These are phyloP conservation scores for Trichoderma sp. DNA, from an alignment of 2,329 filamentous ascomycete genomes.

Conservation along the genomic window DNA sequence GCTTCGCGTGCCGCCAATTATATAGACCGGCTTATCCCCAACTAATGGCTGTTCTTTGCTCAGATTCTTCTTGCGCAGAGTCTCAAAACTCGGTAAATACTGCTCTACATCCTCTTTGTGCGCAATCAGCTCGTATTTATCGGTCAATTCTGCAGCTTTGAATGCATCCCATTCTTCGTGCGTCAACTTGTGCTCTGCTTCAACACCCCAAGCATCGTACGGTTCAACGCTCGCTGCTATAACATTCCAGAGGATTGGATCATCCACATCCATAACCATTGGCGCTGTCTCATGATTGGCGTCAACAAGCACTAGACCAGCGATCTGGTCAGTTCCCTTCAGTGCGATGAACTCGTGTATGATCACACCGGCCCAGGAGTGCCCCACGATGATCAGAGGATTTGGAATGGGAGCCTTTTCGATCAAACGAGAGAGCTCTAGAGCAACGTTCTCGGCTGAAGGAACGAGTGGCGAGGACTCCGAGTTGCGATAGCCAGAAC, in stretches of 20 bases:
- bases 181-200: background rate
- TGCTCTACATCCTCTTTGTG: background rate
- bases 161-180: conserved; percentile 2
- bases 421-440: background rate
- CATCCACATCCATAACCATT: background rate
- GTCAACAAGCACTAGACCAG: conserved; percentile 1
- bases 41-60: background rate
- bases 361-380: background rate
- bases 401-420: background rate
- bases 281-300: background rate
- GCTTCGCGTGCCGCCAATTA: background rate
- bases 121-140: background rate
- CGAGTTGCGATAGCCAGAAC: background rate
- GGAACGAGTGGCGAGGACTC: background rate
- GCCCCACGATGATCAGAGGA: background rate
- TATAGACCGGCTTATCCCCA: background rate
- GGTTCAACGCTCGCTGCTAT: background rate
- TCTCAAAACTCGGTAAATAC: background rate
- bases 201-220: background rate
- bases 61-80: background rate
- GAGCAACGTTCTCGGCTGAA: background rate
- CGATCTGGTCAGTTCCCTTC: background rate
- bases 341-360: conserved; percentile 4
- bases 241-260: background rate
- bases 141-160: background rate